Evolutionary conservation across 805 yeast genomes (phyloP), one percentile per base, ranked within the genome.

Genomic region (Ogataea haglerorum): DNA sequence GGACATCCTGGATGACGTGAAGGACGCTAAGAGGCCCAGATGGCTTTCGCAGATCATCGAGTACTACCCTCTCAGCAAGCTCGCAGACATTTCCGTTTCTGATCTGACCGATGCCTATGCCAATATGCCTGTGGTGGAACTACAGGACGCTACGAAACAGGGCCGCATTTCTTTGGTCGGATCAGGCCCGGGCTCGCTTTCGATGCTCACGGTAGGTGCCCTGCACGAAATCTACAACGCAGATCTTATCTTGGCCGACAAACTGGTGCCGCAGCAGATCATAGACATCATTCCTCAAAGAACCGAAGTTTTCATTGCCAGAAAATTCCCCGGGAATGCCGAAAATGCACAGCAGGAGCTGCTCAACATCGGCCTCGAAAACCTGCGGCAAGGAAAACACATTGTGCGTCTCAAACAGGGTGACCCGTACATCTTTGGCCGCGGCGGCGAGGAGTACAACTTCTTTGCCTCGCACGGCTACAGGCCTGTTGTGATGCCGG

Each of bases 281-380:
- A 66, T 91, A 25, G 86, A 82, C 32, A 64, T 90, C 14, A 82
- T 91, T n/a, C 97, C 97, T 0, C 60, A 73, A 22, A 70, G 71
- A 22, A 85, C 95, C 1, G 82, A 80, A 32, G 68, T 83, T 4
- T 88, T 85, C 58, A 89, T 91, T 44, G 98, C 98, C 2, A 74
- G 88, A 29, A 91, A 91, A 61, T 91, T 89, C 65, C 98, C 98
- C 2, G 98, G 98, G 1, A 91, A 91, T 59, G 97, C 98, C 1
- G 96, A 89, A 55, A 75, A 75, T 34, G 98, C 98, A 0, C 98
- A 91, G 62, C 75, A 84, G 45, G 96, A 91, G 61, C 70, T 91
- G 31, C 65, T 88, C 24, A 67, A 72, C n/a, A 60, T 82, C 48
- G 97, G 96, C 0, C 63, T 91, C 13, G 73, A 72, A 24, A 82